Evolutionary conservation across 2,329 filamentous ascomycete genomes (phyloP).

Genomic region (Lachnellula occidentalis): DNA sequence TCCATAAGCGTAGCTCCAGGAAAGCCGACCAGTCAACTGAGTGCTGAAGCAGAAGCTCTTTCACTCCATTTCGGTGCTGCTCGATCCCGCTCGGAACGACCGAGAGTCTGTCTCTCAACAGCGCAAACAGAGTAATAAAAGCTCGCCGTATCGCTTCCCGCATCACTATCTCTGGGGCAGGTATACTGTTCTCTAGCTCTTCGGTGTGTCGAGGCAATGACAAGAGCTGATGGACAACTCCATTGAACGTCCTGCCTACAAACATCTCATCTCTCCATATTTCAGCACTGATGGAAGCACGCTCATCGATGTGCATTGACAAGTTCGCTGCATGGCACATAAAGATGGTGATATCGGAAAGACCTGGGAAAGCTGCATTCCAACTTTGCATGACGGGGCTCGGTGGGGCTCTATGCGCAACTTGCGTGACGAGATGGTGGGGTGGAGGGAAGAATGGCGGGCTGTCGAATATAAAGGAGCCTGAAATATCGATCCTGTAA

Average conservation of each 20-base stretch:
- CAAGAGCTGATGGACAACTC: not conserved
- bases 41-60: constrained; percentile 11
- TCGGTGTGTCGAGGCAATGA: not conserved
- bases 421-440: not conserved
- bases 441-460: not conserved
- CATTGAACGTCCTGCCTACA: not conserved
- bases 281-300: not conserved
- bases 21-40: not conserved
- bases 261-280: not conserved
- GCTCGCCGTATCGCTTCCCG: not conserved
- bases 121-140: not conserved
- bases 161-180: not conserved
- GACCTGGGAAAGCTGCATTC: not conserved
- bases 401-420: not conserved
- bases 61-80: not conserved
- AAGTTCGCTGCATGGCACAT: not conserved
- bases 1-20: not conserved
- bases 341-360: not conserved
- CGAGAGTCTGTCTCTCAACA: not conserved
- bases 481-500: not conserved
- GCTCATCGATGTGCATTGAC: not conserved
- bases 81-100: not conserved
- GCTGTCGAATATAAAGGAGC: not conserved
- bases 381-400: not conserved
- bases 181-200: not conserved